Conservation (phyloP, 805 yeast genomes). For the Ogataea trehalophila region DNA sequence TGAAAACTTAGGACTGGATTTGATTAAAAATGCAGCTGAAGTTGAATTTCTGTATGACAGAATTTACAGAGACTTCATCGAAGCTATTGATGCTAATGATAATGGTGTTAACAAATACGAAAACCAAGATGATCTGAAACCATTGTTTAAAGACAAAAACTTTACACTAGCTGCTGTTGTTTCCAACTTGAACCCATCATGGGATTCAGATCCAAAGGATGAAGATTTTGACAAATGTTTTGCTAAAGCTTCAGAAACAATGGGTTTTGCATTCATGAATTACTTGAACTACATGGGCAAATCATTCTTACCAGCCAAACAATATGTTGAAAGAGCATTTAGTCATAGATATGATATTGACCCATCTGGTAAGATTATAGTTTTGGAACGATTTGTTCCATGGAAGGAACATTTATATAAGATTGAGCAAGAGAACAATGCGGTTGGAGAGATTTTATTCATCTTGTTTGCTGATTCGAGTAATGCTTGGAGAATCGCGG, state of each 20-base stretch:
- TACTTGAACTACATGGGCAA: conserved; percentile 67
- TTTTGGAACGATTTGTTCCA: conserved; percentile 75
- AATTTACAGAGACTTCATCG: conserved; percentile 82
- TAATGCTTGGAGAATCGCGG: conserved; percentile 78
- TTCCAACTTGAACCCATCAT: conserved; percentile 75
- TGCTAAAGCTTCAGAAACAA: conserved; percentile 64
- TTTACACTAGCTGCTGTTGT: conserved; percentile 77
- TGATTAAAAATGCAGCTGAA: conserved; percentile 32
- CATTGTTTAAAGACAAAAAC: conserved; percentile 65
- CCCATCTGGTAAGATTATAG: conserved; percentile 64
- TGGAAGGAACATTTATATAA: conserved; percentile 92
- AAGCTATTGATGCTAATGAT: conserved; percentile 93
- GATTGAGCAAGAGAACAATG: conserved; percentile 57
- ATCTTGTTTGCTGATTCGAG: conserved; percentile 78
- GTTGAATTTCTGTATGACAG: conserved; percentile 65
- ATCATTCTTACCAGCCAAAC: conserved; percentile 89
- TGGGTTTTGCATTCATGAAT: conserved; percentile 76
- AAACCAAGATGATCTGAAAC: conserved; percentile 43
- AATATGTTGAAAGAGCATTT: conserved; percentile 69
- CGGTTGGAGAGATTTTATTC: conserved; percentile 57
- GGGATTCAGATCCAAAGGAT: conserved; percentile 69
- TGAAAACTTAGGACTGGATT: conserved; percentile 41
- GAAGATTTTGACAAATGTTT: conserved; percentile 64
- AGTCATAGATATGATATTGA: conserved; percentile 56
- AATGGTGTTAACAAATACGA: conserved; percentile 80